Conservation (phyloP, 192 early-diverging fungal genomes). For the Coemansia furcata region DNA sequence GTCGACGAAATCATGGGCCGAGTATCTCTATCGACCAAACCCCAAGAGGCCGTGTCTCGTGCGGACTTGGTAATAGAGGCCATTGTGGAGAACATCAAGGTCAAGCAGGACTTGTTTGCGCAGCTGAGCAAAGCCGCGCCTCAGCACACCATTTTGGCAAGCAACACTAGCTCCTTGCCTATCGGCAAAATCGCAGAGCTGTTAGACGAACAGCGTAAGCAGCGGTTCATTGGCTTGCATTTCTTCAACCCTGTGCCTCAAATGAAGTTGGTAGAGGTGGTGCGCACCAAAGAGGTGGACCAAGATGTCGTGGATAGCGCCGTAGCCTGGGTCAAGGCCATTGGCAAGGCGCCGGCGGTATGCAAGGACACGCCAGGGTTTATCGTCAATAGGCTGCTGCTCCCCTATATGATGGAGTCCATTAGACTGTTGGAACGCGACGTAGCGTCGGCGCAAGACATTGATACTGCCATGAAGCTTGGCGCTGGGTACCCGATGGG, state of each 20-base stretch:
- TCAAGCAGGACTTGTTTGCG: conserved; percentile 82
- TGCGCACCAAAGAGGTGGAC: conserved; percentile 65
- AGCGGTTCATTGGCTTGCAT: conserved; percentile 83
- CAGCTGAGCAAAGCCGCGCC: conserved; percentile 72
- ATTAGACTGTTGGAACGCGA: conserved; percentile 87
- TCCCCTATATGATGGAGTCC: conserved; percentile 97
- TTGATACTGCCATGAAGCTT: conserved; percentile 96
- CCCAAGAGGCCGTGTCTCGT: conserved; percentile 56
- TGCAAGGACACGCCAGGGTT: conserved; percentile 99
- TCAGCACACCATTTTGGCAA: conserved; percentile 72
- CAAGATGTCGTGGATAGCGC: conserved; percentile 65
- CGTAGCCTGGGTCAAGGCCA: conserved; percentile 63
- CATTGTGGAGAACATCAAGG: conserved; percentile 89
- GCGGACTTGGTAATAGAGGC: conserved; percentile 92
- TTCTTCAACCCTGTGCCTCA: conserved; percentile 99
- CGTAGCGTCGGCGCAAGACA: conserved; percentile 79
- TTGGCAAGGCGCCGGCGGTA: conserved; percentile 85
- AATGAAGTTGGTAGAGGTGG: conserved; percentile 97
- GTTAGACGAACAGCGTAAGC: conserved; percentile 51
- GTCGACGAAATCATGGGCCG: conserved; percentile 70
- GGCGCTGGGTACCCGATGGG: conserved; percentile 98
- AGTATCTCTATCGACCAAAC: conserved; percentile 66
- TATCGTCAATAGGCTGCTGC: conserved; percentile 93
- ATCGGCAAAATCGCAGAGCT: conserved; percentile 78
- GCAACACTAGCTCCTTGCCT: conserved; percentile 91